Conservation (phyloP, 2,329 filamentous ascomycete genomes). For the Claviceps quebecensis region DNA sequence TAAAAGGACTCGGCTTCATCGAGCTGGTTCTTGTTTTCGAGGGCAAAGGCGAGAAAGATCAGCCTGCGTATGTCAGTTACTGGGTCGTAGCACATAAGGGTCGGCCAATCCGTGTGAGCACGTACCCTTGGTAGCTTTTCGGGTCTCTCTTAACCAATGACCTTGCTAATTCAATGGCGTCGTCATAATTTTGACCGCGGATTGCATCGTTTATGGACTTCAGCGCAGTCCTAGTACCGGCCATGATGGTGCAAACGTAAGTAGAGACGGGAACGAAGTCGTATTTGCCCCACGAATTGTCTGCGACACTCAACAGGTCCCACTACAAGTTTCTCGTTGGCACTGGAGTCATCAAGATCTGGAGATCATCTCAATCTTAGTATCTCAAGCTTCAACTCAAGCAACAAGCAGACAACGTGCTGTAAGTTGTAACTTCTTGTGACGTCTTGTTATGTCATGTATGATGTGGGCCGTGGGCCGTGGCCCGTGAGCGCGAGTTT, state of each 20-base stretch:
- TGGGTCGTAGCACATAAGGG: neutral
- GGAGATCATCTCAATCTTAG: neutral
- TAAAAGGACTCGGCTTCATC: slow-evolving; percentile 70
- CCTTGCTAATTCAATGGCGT: slow-evolving; percentile 55
- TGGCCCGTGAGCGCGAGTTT: neutral
- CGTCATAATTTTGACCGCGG: slow-evolving; percentile 64
- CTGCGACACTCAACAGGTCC: neutral
- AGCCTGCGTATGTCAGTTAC: slow-evolving; percentile 27
- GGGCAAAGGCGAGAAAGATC: slow-evolving; percentile 76
- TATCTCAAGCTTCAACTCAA: neutral
- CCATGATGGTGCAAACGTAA: slow-evolving; percentile 23
- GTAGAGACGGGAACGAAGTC: neutral
- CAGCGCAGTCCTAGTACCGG: slow-evolving; percentile 54
- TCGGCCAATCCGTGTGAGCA: slow-evolving; percentile 1
- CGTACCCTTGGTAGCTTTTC: slow-evolving; percentile 69
- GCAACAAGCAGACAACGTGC: neutral
- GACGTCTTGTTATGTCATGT: slow-evolving; percentile 1
- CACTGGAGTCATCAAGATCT: neutral
- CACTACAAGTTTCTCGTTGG: neutral
- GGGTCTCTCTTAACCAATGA: slow-evolving; percentile 58
- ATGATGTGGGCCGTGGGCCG: too few relatives aligned
- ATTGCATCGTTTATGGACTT: slow-evolving; percentile 71
- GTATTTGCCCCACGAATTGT: too few relatives aligned
- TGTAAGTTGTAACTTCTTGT: too few relatives aligned
- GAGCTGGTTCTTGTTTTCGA: slow-evolving; percentile 59